Conservation (phyloP, 768 basidiomycete species). For the Pleurotus platypus region DNA sequence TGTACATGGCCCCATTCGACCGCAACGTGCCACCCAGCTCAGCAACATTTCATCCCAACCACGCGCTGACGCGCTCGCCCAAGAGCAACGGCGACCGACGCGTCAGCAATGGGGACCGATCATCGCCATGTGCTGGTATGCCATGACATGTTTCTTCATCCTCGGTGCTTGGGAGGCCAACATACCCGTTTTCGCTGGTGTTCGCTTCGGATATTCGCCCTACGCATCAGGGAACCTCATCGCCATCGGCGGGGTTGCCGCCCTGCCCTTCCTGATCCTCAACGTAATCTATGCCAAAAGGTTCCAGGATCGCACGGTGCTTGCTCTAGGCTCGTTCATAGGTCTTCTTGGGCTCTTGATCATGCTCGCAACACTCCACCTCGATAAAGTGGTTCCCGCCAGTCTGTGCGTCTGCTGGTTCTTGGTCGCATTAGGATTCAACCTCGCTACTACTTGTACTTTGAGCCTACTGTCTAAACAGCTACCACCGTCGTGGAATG, state of each 20-base stretch:
- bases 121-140: slow-evolving; percentile 52
- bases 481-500: slow-evolving; percentile 60
- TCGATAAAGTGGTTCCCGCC: slow-evolving; percentile 14
- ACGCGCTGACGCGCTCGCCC: slow-evolving; percentile 10
- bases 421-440: slow-evolving; percentile 68
- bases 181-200: slow-evolving; percentile 44
- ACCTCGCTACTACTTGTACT: slow-evolving; percentile 67
- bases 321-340: slow-evolving; percentile 31
- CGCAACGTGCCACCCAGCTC: slow-evolving; percentile 6
- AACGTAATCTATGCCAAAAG: slow-evolving; percentile 42
- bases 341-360: slow-evolving; percentile 11
- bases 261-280: slow-evolving; percentile 47
- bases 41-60: slow-evolving; percentile 21
- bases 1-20: slow-evolving; percentile 15
- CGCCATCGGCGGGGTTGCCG: slow-evolving; percentile 43
- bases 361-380: slow-evolving; percentile 11
- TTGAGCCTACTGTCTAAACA: slow-evolving; percentile 67
- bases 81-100: slow-evolving; percentile 12
- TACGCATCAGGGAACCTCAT: slow-evolving; percentile 45
- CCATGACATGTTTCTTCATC: slow-evolving; percentile 60
- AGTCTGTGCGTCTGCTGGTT: slow-evolving; percentile 67
- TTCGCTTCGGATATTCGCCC: slow-evolving; percentile 37
- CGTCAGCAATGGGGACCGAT: slow-evolving; percentile 42
- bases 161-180: slow-evolving; percentile 58
- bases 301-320: slow-evolving; percentile 44